A percentile compares a stretch with the other conserved stretches of the same genome.
Evolutionary conservation across 805 yeast species (phyloP).

Genomic region (Nakazawaea pomicola): DNA sequence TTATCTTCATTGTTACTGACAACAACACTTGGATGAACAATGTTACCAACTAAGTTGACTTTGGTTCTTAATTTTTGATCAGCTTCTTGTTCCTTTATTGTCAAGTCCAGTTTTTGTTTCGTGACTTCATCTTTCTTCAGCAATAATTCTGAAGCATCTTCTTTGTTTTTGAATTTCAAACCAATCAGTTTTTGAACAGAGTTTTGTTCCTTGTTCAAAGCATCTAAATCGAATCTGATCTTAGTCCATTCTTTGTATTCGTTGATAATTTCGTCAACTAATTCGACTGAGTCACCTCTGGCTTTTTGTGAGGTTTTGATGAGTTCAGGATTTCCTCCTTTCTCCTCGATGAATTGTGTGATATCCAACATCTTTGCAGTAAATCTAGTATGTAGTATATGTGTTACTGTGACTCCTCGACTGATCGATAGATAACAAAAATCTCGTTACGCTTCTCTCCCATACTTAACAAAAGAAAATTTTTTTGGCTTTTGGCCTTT

Average conservation of each 20-base stretch:
- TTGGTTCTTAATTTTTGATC: constrained; percentile 71
- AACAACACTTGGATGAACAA: constrained; percentile 90
- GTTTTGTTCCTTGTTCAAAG: constrained; percentile 81
- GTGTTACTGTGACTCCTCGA: no score
- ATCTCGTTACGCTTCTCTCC: no score
- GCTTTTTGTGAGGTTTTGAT: constrained; percentile 88
- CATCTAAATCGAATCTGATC: constrained; percentile 86
- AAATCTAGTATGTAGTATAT: no score
- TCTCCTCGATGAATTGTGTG: constrained; percentile 85
- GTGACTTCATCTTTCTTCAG: constrained; percentile 74
- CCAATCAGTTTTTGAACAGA: constrained; percentile 92
- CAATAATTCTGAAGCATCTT: constrained; percentile 82
- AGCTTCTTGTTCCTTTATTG: constrained; percentile 69
- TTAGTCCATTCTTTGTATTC: constrained; percentile 93
- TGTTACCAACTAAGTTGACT: constrained; percentile 88
- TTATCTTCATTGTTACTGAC: constrained; percentile 85
- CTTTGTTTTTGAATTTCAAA: constrained; percentile 86
- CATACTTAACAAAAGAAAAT: no score
- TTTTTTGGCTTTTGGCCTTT: no score
- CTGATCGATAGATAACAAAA: no score
- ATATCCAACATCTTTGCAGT: constrained; percentile 95
- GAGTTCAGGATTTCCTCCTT: constrained; percentile 92
- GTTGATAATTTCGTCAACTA: constrained; percentile 90
- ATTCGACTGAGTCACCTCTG: constrained; percentile 90
- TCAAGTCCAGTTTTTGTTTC: constrained; percentile 62